Percentiles rank a stretch among this genome's conserved stretches.
phyloP scores from a whole-genome alignment of 768 basidiomycete genomes.

The Tricholoma flavovirens region DNA sequence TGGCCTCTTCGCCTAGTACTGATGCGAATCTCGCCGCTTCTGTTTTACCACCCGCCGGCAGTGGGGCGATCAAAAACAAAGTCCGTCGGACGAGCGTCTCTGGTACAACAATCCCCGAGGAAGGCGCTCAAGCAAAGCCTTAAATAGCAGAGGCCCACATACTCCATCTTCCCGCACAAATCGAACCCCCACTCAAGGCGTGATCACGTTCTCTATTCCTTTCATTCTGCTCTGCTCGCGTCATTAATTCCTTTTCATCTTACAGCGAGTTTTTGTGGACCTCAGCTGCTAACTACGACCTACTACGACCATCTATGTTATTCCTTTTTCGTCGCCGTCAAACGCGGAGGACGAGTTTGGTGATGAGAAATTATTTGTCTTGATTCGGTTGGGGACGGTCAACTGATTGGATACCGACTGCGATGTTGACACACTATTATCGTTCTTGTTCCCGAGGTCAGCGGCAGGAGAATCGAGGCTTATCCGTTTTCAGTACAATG shows the following conservation, averaged over 20 bases:
- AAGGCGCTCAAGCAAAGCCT: constrained; percentile 15
- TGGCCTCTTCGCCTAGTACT: constrained; percentile 11
- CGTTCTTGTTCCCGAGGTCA: not conserved
- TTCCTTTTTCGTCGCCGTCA: constrained; percentile 5
- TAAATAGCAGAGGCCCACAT: constrained; percentile 9
- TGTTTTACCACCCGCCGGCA: constrained; percentile 15
- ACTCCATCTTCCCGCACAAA: not conserved
- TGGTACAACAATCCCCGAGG: constrained; percentile 22
- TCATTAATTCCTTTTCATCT: not conserved
- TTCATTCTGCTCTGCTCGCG: not conserved
- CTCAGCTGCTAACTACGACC: not conserved
- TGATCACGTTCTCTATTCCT: not conserved
- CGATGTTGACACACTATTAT: not conserved
- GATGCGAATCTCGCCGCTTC: constrained; percentile 10
- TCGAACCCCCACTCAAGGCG: not conserved
- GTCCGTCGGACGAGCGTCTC: constrained; percentile 43
- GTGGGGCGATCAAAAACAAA: constrained; percentile 38
- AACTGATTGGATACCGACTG: constrained; percentile 2
- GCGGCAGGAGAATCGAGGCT: not conserved
- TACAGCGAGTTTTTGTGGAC: not conserved
- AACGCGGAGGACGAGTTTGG: constrained; percentile 1
- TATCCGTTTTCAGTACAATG: not conserved
- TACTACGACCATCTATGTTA: not conserved
- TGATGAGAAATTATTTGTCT: constrained; percentile 4
- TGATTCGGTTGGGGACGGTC: not conserved